A percentile compares a stretch with the other conserved stretches of the same genome.
phyloP scores from a whole-genome alignment of 805 yeast genomes.

The Suhomyces prunicola region DNA sequence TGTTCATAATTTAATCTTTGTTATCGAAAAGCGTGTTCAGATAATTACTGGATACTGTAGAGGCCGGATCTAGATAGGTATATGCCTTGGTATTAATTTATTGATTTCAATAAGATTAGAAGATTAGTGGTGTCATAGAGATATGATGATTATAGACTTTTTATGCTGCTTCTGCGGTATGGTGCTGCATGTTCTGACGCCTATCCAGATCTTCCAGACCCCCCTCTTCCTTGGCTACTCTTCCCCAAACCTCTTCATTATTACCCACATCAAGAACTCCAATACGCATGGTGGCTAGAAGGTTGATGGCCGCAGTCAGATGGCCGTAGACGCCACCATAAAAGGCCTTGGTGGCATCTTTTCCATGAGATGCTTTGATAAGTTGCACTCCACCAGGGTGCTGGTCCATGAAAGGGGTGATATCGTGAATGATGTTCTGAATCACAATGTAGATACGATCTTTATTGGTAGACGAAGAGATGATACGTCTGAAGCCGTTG shows the following conservation, averaged over 20 bases:
- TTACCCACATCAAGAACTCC: constrained; percentile 81
- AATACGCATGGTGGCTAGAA: constrained; percentile 89
- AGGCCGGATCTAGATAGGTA: too few species aligned
- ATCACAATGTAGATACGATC: constrained; percentile 71
- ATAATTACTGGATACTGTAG: too few species aligned
- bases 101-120: too few species aligned
- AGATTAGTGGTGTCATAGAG: too few species aligned
- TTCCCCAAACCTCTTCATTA: constrained; percentile 80
- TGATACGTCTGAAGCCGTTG: constrained; percentile 41
- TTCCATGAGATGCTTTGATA: constrained; percentile 78
- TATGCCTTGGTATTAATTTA: too few species aligned
- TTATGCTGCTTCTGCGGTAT: constrained; percentile 39
- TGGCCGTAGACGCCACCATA: constrained; percentile 94
- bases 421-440: constrained; percentile 89
- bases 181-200: constrained; percentile 17
- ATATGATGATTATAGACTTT: background rate
- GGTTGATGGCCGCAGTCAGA: constrained; percentile 88
- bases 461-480: constrained; percentile 34
- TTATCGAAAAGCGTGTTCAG: too few species aligned
- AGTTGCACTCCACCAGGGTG: constrained; percentile 93
- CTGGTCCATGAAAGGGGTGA: constrained; percentile 83
- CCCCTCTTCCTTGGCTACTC: constrained; percentile 65
- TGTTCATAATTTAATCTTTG: too few species aligned
- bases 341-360: constrained; percentile 91
- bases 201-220: constrained; percentile 27